Evolutionary conservation across 768 basidiomycete genomes (phyloP).

Genomic region (Leucocoprinus leucothites): DNA sequence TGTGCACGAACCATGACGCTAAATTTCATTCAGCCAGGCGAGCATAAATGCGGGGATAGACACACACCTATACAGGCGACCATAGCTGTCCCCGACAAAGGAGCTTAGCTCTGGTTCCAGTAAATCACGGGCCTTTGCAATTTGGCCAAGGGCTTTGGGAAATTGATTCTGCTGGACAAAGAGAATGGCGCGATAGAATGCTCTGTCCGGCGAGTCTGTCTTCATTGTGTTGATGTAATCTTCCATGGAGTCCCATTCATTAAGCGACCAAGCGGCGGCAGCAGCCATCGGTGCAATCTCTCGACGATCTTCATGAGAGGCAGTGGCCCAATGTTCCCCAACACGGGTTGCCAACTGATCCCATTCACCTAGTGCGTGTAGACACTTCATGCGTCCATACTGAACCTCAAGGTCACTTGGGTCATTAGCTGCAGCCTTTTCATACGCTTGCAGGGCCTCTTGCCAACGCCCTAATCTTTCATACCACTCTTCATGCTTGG

Average conservation of each 20-base stretch:
- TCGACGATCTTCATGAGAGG: conserved; percentile 77
- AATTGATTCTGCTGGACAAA: conserved; percentile 97
- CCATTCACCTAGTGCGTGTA: conserved; percentile 98
- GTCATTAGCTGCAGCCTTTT: conserved; percentile 73
- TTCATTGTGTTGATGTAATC: conserved; percentile 95
- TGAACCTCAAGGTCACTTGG: conserved; percentile 74
- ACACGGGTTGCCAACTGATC: conserved; percentile 84
- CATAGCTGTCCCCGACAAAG: conserved; percentile 93
- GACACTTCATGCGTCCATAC: conserved; percentile 90
- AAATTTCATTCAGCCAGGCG: conserved; percentile 8
- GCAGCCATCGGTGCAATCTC: conserved; percentile 97
- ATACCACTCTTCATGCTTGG: conserved; percentile 97
- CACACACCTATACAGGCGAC: conserved; percentile 91
- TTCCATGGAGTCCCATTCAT: conserved; percentile 99
- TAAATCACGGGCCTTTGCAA: conserved; percentile 89
- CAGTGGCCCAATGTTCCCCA: conserved; percentile 82
- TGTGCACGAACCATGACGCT: conserved; percentile 97
- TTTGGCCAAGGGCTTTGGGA: conserved; percentile 83
- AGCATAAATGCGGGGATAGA: not conserved
- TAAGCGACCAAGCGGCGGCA: conserved; percentile 94
- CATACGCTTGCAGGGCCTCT: conserved; percentile 84
- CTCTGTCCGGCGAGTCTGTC: conserved; percentile 86
- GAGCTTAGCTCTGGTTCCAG: conserved; percentile 89
- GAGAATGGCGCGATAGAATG: conserved; percentile 95
- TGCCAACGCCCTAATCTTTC: conserved; percentile 96